phyloP scores from a whole-genome alignment of 129 eudicot genomes.

The Tagetes erecta region DNA sequence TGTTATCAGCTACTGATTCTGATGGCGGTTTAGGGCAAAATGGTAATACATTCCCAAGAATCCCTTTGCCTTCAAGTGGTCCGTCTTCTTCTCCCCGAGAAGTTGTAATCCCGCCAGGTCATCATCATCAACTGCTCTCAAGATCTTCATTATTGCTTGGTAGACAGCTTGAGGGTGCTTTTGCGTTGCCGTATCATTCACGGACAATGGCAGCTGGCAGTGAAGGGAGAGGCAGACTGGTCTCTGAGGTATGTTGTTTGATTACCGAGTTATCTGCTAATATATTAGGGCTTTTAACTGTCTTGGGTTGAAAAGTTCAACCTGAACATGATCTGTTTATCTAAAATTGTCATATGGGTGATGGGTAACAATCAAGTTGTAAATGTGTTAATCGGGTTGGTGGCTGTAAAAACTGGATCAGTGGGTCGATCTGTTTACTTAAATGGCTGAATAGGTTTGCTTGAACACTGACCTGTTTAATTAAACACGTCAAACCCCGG shows the following conservation, averaged over 20 bases:
- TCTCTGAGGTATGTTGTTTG: conserved; percentile 70
- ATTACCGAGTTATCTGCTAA: neutral
- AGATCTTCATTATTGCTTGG: conserved; percentile 52
- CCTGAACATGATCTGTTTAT: no score
- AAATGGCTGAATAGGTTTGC: no score
- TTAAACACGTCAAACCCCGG: no score
- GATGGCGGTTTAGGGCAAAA: conserved; percentile 47
- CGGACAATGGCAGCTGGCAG: conserved; percentile 59
- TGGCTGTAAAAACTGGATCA: no score
- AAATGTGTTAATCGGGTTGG: no score
- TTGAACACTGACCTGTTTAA: no score
- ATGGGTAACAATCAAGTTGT: no score
- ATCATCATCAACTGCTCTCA: conserved; percentile 39
- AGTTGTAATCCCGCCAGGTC: conserved; percentile 42
- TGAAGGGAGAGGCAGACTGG: conserved; percentile 86
- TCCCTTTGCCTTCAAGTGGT: conserved; percentile 33
- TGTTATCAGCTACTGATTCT: conserved; percentile 49
- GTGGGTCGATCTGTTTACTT: no score
- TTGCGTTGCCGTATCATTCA: conserved; percentile 56
- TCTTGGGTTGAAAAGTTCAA: no score
- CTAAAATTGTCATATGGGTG: no score
- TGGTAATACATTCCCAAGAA: conserved; percentile 20
- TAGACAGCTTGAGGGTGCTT: conserved; percentile 59
- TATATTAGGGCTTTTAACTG: no score
- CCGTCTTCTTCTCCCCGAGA: conserved; percentile 40